Percentiles rank a stretch among this genome's conserved stretches.
Conservation (phyloP, 2,329 filamentous ascomycete species). For the Beauveria asiatica region DNA sequence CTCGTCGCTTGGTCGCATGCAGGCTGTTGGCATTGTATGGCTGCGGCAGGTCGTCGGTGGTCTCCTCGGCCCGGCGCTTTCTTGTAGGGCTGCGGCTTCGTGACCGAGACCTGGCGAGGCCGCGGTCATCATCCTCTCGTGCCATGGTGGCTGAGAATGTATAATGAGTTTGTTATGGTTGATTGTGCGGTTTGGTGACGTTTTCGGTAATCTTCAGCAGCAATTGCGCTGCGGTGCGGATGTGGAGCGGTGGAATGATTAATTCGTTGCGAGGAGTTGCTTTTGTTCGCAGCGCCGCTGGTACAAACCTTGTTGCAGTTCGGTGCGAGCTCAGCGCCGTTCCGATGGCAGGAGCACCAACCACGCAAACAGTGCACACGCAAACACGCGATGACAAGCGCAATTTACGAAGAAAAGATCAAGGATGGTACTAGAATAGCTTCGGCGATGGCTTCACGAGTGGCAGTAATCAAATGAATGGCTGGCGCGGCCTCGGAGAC, state of each 20-base stretch:
- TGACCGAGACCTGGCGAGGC: not conserved
- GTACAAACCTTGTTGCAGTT: not conserved
- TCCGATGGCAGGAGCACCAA: not conserved
- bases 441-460: not conserved
- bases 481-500: too few species aligned
- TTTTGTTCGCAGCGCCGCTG: not conserved
- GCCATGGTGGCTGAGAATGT: conserved; percentile 6
- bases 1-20: conserved; percentile 50
- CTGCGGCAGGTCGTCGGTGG: conserved; percentile 41
- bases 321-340: not conserved
- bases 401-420: not conserved
- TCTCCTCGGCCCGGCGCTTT: conserved; percentile 24
- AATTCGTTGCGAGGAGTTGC: not conserved
- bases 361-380: not conserved
- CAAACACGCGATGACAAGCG: not conserved
- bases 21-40: conserved; percentile 52
- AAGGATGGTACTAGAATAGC: not conserved
- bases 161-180: not conserved
- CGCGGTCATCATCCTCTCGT: conserved; percentile 6
- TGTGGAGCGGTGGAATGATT: not conserved
- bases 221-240: not conserved
- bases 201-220: not conserved
- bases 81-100: conserved; percentile 11
- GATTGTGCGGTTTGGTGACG: not conserved
- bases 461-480: not conserved